Conservation (phyloP, 192 early-diverging fungal genomes). For the Chytriomyces sp. region DNA sequence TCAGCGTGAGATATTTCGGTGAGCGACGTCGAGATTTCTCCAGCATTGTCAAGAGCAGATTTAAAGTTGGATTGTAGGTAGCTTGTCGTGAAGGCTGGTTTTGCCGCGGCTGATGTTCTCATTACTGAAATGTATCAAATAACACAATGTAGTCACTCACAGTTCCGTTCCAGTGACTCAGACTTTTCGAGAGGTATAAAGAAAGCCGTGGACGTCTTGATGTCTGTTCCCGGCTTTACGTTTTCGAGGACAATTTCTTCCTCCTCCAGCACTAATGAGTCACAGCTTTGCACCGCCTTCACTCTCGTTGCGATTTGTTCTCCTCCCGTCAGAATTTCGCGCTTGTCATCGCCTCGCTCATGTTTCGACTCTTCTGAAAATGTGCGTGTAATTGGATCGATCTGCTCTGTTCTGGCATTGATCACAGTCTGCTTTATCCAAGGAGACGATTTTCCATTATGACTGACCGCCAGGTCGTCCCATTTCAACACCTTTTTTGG, state of each 20-base stretch:
- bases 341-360: too few relatives aligned
- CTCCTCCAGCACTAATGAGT: slow-evolving; percentile 17
- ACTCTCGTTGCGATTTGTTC: too few relatives aligned
- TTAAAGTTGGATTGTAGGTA: background rate
- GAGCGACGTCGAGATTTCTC: background rate
- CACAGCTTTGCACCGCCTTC: background rate
- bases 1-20: slow-evolving; percentile 2
- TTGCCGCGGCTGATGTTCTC: too few relatives aligned
- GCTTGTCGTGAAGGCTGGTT: too few relatives aligned
- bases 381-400: background rate
- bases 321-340: too few relatives aligned
- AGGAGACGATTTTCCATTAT: too few relatives aligned
- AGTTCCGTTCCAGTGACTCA: background rate
- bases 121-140: too few relatives aligned
- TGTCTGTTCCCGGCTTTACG: background rate
- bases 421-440: slow-evolving; percentile 31
- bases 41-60: background rate
- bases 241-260: slow-evolving; percentile 23
- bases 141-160: too few relatives aligned
- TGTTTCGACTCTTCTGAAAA: background rate
- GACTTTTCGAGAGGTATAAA: slow-evolving; percentile 21
- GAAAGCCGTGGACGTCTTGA: slow-evolving; percentile 1
- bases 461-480: too few relatives aligned
- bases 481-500: too few relatives aligned
- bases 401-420: too few relatives aligned